Conservation (phyloP, 2,329 filamentous ascomycete genomes). For the Thielaviopsis musarum region DNA sequence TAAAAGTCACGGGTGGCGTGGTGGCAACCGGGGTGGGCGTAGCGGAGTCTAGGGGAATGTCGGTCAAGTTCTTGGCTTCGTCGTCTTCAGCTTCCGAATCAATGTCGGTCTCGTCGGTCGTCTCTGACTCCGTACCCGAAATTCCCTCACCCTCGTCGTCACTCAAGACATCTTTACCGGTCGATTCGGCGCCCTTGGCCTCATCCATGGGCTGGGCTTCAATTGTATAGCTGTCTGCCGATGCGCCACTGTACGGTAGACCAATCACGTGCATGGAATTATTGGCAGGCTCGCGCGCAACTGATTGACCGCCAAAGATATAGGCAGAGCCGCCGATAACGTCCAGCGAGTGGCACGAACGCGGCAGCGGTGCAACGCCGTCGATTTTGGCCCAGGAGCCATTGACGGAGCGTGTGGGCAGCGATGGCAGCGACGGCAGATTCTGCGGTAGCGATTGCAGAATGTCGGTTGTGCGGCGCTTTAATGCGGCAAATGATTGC, state of each 20-base stretch:
- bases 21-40: background rate
- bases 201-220: constrained; percentile 25
- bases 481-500: constrained; percentile 36
- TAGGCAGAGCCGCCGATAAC: constrained; percentile 38
- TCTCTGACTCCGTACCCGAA: background rate
- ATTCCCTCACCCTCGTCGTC: constrained; percentile 9
- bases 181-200: constrained; percentile 16
- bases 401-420: constrained; percentile 24
- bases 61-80: constrained; percentile 21
- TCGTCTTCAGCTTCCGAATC: constrained; percentile 17
- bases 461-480: constrained; percentile 38
- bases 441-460: constrained; percentile 30
- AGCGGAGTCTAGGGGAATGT: constrained; percentile 24
- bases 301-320: constrained; percentile 63
- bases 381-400: constrained; percentile 45
- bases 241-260: constrained; percentile 39
- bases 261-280: constrained; percentile 53
- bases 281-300: constrained; percentile 49
- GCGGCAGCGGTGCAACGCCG: constrained; percentile 35
- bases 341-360: constrained; percentile 59
- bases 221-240: constrained; percentile 42
- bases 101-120: constrained; percentile 1
- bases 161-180: constrained; percentile 11
- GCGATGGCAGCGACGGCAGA: constrained; percentile 13
- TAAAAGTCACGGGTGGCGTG: constrained; percentile 9